phyloP scores from a whole-genome alignment of 768 basidiomycete species.

The Clavaria fumosa region DNA sequence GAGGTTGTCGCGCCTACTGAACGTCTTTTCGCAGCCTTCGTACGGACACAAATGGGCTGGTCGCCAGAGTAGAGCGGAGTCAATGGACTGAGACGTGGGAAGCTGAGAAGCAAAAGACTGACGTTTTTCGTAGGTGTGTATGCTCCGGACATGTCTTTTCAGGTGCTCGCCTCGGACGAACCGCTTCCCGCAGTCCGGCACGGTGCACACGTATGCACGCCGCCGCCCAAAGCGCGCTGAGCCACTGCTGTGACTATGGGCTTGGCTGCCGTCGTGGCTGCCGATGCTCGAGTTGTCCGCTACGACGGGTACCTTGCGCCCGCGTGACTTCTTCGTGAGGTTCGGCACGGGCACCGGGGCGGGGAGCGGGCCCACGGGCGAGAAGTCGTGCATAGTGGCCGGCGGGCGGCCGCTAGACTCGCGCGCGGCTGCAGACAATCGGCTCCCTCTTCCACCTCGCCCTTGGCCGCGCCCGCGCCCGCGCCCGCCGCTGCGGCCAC shows the following conservation, averaged over 20 bases:
- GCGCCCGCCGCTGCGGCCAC: too few relatives aligned
- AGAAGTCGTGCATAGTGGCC: too few relatives aligned
- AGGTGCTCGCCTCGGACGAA: conserved; percentile 72
- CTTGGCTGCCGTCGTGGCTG: neutral
- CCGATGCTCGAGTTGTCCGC: neutral
- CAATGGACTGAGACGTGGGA: neutral
- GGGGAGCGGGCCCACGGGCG: too few relatives aligned
- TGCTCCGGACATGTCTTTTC: conserved; percentile 64
- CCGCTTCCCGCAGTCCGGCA: conserved; percentile 61
- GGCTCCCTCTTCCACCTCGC: too few relatives aligned
- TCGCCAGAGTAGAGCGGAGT: neutral
- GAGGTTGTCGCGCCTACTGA: conserved; percentile 65
- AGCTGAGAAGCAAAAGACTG: conserved; percentile 17
- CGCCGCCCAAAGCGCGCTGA: conserved; percentile 3
- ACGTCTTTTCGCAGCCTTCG: conserved; percentile 50
- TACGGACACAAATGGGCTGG: conserved; percentile 46
- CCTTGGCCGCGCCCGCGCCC: too few relatives aligned
- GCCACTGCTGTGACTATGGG: neutral
- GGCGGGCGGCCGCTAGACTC: too few relatives aligned
- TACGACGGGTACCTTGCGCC: conserved; percentile 38
- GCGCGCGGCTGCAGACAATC: too few relatives aligned
- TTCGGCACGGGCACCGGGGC: conserved; percentile 43
- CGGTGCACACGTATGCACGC: conserved; percentile 49
- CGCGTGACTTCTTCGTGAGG: conserved; percentile 48
- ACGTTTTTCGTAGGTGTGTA: conserved; percentile 82